Evolutionary conservation across 2,329 filamentous ascomycete species (phyloP).

Genomic region (Arthroderma uncinatum): DNA sequence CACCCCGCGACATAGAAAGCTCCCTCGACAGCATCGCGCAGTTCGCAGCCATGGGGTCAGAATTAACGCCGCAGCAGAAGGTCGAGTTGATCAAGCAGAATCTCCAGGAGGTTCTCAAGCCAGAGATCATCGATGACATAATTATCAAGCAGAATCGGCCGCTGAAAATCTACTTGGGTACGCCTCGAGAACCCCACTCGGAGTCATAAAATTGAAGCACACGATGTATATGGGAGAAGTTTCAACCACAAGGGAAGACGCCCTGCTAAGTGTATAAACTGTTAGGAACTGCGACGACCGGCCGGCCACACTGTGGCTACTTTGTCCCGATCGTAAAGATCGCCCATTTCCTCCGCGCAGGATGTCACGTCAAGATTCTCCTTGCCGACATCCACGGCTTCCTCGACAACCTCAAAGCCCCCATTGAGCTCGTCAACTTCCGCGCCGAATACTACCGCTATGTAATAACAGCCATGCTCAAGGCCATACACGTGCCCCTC

Average conservation of each 20-base stretch:
- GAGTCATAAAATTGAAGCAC: neutral
- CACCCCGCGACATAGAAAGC: neutral
- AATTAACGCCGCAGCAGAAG: slow-evolving; percentile 42
- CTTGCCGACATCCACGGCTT: slow-evolving; percentile 52
- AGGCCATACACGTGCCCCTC: slow-evolving; percentile 61
- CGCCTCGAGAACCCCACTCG: neutral
- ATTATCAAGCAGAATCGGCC: slow-evolving; percentile 58
- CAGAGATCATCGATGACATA: slow-evolving; percentile 65
- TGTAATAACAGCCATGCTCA: slow-evolving; percentile 57
- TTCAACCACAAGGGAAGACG: neutral
- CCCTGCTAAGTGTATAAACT: neutral
- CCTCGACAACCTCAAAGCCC: slow-evolving; percentile 55
- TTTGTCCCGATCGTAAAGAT: slow-evolving; percentile 77
- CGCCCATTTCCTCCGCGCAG: slow-evolving; percentile 69
- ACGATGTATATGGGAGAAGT: slow-evolving; percentile 5
- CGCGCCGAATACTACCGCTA: slow-evolving; percentile 68
- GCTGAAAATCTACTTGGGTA: slow-evolving; percentile 73
- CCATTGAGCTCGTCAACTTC: slow-evolving; percentile 66
- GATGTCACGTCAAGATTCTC: slow-evolving; percentile 66
- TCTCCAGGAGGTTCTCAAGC: slow-evolving; percentile 70
- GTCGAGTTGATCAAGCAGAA: slow-evolving; percentile 69
- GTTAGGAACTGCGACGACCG: slow-evolving; percentile 64
- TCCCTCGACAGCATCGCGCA: neutral
- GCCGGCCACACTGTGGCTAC: slow-evolving; percentile 74
- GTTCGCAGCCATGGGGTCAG: slow-evolving; percentile 13